Evolutionary conservation across 306 rosid genomes (phyloP).

Genomic region (Spatholobus suberectus): DNA sequence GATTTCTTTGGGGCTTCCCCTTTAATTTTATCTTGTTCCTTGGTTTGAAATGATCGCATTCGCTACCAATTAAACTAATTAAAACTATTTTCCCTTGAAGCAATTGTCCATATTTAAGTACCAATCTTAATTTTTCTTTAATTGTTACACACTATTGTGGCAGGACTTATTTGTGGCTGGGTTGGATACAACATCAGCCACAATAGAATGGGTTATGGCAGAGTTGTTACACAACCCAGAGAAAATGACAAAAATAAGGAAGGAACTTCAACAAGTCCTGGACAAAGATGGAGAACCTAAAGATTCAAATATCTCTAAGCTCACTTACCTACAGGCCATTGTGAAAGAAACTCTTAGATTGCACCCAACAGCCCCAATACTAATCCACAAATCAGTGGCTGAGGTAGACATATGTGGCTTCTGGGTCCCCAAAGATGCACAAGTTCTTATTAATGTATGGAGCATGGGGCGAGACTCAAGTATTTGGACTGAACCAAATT

Average conservation of each 20-base stretch:
- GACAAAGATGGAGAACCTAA: neutral
- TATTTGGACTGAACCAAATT: conserved; percentile 31
- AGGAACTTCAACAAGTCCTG: conserved; percentile 26
- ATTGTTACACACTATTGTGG: neutral
- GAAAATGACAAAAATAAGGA: neutral
- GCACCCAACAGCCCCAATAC: conserved; percentile 46
- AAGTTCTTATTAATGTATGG: conserved; percentile 39
- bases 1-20: no score
- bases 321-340: conserved; percentile 38
- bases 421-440: conserved; percentile 27
- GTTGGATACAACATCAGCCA: conserved; percentile 30
- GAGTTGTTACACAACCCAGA: conserved; percentile 33
- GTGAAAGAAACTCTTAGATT: conserved; percentile 46
- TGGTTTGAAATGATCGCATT: no score
- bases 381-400: conserved; percentile 29
- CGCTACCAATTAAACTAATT: no score
- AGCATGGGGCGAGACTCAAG: conserved; percentile 36
- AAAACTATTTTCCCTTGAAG: no score
- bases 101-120: no score
- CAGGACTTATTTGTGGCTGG: conserved; percentile 41
- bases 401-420: conserved; percentile 24
- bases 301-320: conserved; percentile 34
- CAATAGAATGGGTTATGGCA: conserved; percentile 42
- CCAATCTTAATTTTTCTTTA: neutral
- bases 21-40: no score